Evolutionary conservation across 1,139 yeast species (phyloP), one percentile per base, ranked within the genome.

Genomic region (Debaryomyces subglobosus): DNA sequence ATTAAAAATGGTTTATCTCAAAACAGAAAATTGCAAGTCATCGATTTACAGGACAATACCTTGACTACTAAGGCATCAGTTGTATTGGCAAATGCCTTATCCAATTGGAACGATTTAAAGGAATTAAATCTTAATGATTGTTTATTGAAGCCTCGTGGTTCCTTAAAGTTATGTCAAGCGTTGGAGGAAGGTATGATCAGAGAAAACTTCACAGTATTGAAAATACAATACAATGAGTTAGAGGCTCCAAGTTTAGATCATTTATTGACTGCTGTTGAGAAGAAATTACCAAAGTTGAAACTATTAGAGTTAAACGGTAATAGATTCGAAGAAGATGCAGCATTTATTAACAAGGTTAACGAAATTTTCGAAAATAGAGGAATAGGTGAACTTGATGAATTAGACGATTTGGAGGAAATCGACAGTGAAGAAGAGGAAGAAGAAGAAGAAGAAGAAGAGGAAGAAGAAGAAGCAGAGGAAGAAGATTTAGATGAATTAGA

Each of bases 31-130:
- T 79, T 94, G 60, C 77, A 82, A 57, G 81, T 82, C 39, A 72
- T 95, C 41, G 99, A 94, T 68, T 78, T 94, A 59, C 98, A 95
- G 74, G 99, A 94, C 68, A 94, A 94, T 68, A 94, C 99, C 4
- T 82, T 94, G 64, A 94, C 99, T 8, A 71, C 79, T n/a, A 74
- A 74, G 47, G 97, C 96, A n/a, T 87, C 78, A 5, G 53, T 55
- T 13, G 64, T 65, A 36, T 59, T 73, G 53, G 71, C 92, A 23
- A 70, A 76, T 39, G 76, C 77, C 21, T 67, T 92, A 54, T 23
- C 56, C 2, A 45, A 61, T 62, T 61, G 81, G 81, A 54, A 60
- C 5, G 57, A 76, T 8, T 78, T 94, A 61, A 70, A 71, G 43
- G 98, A 92, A 68, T 77, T 95, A 61, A 89, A 89, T 63, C 79